These are phyloP conservation scores for Rhodofomes roseus DNA, from an alignment of 1,284 basidiomycete species.

Conservation along the genomic window DNA sequence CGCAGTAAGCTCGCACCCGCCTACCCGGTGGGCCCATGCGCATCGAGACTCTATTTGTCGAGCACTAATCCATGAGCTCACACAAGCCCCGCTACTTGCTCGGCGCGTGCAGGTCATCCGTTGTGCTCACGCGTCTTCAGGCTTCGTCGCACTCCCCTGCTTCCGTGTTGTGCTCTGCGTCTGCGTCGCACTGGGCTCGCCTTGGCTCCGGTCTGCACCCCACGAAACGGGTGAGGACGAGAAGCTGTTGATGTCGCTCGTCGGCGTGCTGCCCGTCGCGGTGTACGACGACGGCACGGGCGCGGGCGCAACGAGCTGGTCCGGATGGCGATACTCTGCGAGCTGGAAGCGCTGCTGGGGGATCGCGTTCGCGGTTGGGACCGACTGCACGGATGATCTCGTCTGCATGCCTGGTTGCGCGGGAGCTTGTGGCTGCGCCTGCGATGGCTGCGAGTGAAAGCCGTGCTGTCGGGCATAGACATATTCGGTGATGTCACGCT, in stretches of 20 bases:
- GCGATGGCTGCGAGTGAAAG: not conserved
- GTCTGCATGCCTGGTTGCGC: not conserved
- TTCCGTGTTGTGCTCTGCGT: not conserved
- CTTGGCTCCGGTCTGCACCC: slow-evolving; percentile 10
- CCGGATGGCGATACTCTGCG: slow-evolving; percentile 16
- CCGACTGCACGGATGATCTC: not conserved
- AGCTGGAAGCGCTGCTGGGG: slow-evolving; percentile 19
- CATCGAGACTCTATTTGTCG: too few relatives aligned
- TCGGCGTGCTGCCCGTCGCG: slow-evolving; percentile 11
- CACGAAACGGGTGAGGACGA: slow-evolving; percentile 1
- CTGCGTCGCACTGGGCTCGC: not conserved
- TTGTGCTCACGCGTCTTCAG: too few relatives aligned
- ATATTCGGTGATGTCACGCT: not conserved
- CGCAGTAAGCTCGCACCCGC: too few relatives aligned
- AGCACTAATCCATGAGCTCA: too few relatives aligned
- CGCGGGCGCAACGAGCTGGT: slow-evolving; percentile 9
- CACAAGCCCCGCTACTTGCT: too few relatives aligned
- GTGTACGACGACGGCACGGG: slow-evolving; percentile 7
- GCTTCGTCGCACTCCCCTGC: not conserved
- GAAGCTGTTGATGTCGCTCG: slow-evolving; percentile 10
- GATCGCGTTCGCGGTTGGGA: not conserved
- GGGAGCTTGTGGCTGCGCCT: not conserved
- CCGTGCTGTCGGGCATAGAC: not conserved
- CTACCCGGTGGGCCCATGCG: too few relatives aligned
- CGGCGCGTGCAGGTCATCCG: too few relatives aligned